Evolutionary conservation across 495 filamentous ascomycete genomes (phyloP), one percentile per base, ranked within the genome.

Genomic region (Alectoria sarmentosa): DNA sequence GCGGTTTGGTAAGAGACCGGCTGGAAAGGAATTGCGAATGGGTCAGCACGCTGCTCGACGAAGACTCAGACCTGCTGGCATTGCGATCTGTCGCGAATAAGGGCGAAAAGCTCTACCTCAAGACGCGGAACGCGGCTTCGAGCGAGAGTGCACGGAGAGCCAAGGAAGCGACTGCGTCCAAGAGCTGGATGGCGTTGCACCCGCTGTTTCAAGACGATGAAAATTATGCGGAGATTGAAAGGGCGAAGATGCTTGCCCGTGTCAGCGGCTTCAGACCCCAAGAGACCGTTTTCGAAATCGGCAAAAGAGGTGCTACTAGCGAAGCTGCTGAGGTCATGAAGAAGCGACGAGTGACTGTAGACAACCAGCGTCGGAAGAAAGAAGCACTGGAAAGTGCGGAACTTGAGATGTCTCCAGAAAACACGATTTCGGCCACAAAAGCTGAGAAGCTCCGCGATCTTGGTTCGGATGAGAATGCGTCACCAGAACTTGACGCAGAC

Each of bases 241-340:
- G 93, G 10, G 86, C 90, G 44, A 85, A 86, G 61, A 93, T 99
- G 86, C 80, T 99, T 5, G 87, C 88, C 46, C 84, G 86, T 36
- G 88, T 99, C 57, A 90, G 90, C 68, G 86, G 85, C 3, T 97
- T 92, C 77, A 83, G 91, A 69, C 94, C 94, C 1, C 81, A 86
- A 58, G 95, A 99, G 71, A 96, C 94, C 0, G 86, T 99, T 30
- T 98, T 99, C 70, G 94, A 99, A 73, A 86, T 96, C 66, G 88
- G 91, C 4, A 86, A 87, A 63, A 80, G 84, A 64, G 82, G 77
- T 36, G 74, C 71, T 39, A 72, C 69, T 54, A 77, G 79, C 63
- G 90, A 89, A 70, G 83, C 91, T 14, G 89, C 89, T 13, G 89
- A 96, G 55, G 80, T 95, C 30, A 90, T 96, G 80, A 86, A 88